phyloP scores from a whole-genome alignment of 2,329 filamentous ascomycete species.

The Ceratocystis cacaofunesta region DNA sequence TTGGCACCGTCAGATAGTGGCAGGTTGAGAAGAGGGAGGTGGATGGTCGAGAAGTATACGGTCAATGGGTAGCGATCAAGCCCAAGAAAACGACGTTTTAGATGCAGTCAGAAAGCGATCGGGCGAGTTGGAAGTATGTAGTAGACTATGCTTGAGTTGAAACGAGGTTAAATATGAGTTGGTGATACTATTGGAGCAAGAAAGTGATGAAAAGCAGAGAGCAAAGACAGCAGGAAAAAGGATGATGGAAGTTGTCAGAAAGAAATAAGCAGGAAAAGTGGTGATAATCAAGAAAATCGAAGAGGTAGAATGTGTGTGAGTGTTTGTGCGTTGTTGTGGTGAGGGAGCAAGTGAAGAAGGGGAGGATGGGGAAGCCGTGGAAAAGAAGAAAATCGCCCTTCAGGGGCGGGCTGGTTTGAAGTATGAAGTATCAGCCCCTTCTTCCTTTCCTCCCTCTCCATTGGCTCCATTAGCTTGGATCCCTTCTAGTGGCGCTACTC shows the following conservation, averaged over 20 bases:
- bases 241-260: neutral
- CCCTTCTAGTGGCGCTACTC: neutral
- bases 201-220: neutral
- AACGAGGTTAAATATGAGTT: neutral
- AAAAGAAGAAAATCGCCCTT: neutral
- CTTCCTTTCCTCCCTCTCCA: neutral
- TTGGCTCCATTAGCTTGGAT: conserved; percentile 4
- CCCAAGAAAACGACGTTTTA: neutral
- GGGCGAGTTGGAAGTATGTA: neutral
- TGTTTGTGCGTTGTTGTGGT: too few species aligned
- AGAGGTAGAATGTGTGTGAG: neutral
- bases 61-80: too few species aligned
- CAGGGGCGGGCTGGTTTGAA: conserved; percentile 1
- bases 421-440: conserved; percentile 4
- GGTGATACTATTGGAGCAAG: neutral
- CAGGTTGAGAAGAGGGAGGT: neutral
- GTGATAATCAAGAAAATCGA: conserved; percentile 1
- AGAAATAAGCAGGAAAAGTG: conserved; percentile 4
- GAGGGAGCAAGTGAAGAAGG: neutral
- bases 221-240: neutral
- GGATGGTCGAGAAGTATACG: neutral
- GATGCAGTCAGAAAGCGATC: neutral
- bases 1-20: neutral
- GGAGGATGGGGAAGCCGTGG: neutral
- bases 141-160: neutral